Evolutionary conservation across 768 basidiomycete genomes (phyloP).

Genomic region (Kwoniella botswanensis): DNA sequence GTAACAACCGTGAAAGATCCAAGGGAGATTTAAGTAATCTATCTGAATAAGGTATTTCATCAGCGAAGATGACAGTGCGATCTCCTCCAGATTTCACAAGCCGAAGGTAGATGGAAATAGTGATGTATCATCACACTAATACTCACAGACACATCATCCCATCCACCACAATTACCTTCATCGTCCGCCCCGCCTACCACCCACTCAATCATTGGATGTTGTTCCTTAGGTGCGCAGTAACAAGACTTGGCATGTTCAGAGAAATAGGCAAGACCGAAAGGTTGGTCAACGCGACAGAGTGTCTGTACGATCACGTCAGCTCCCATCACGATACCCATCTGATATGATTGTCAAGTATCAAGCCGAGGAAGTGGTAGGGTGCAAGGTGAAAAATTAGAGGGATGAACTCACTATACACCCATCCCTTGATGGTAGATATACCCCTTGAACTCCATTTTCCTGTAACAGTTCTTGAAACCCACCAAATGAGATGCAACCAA

Average conservation of each 20-base stretch:
- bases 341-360: not conserved
- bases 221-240: conserved; percentile 9
- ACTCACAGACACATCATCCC: conserved; percentile 13
- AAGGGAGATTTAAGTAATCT: conserved; percentile 11
- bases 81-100: too few relatives aligned
- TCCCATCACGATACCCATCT: not conserved
- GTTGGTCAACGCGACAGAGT: conserved; percentile 1
- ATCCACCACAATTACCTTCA: conserved; percentile 12
- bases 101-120: not conserved
- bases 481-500: conserved; percentile 6
- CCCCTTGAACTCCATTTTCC: conserved; percentile 9
- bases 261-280: conserved; percentile 12
- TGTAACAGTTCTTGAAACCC: conserved; percentile 1
- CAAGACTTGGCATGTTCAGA: not conserved
- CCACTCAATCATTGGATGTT: conserved; percentile 2
- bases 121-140: too few relatives aligned
- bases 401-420: conserved; percentile 12
- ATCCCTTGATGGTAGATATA: conserved; percentile 4
- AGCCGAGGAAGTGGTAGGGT: too few relatives aligned
- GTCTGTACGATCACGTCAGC: not conserved
- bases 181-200: conserved; percentile 1
- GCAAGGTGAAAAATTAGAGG: too few relatives aligned
- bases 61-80: too few relatives aligned
- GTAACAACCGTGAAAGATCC: conserved; percentile 17
- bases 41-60: not conserved